Conservation (phyloP, 2,329 filamentous ascomycete genomes). For the Allantophomopsis cytisporea region DNA sequence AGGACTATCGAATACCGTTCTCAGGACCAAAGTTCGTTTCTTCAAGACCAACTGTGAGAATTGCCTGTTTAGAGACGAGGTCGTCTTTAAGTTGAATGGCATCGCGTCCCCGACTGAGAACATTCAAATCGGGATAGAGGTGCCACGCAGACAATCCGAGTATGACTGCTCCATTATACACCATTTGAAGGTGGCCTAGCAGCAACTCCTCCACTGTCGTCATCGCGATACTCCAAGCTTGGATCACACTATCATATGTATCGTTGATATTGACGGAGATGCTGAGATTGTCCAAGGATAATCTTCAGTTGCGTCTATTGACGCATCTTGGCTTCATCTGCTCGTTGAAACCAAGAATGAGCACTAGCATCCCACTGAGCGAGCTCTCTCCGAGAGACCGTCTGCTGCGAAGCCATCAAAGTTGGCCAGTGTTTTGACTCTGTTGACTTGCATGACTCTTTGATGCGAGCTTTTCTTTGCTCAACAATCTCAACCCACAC, state of each 20-base stretch:
- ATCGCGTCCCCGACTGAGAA: not conserved
- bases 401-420: slow-evolving; percentile 6
- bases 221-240: slow-evolving; percentile 12
- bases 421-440: too few relatives aligned
- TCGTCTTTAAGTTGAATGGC: not conserved
- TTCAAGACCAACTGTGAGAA: slow-evolving; percentile 11
- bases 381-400: slow-evolving; percentile 12
- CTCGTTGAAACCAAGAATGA: slow-evolving; percentile 18
- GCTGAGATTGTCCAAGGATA: slow-evolving; percentile 11
- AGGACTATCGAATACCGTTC: slow-evolving; percentile 14
- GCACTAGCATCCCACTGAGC: slow-evolving; percentile 19
- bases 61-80: slow-evolving; percentile 1
- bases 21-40: not conserved
- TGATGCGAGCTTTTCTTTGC: slow-evolving; percentile 2
- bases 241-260: slow-evolving; percentile 9
- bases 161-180: slow-evolving; percentile 4
- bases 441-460: not conserved
- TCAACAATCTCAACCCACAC: slow-evolving; percentile 21
- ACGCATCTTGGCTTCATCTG: slow-evolving; percentile 10
- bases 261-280: slow-evolving; percentile 8
- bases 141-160: slow-evolving; percentile 13
- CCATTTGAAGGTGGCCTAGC: slow-evolving; percentile 8
- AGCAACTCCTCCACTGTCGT: slow-evolving; percentile 10
- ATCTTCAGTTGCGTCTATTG: slow-evolving; percentile 13
- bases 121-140: slow-evolving; percentile 10